Conservation (phyloP, 2,329 filamentous ascomycete genomes). For the Sporothrix phasma region DNA sequence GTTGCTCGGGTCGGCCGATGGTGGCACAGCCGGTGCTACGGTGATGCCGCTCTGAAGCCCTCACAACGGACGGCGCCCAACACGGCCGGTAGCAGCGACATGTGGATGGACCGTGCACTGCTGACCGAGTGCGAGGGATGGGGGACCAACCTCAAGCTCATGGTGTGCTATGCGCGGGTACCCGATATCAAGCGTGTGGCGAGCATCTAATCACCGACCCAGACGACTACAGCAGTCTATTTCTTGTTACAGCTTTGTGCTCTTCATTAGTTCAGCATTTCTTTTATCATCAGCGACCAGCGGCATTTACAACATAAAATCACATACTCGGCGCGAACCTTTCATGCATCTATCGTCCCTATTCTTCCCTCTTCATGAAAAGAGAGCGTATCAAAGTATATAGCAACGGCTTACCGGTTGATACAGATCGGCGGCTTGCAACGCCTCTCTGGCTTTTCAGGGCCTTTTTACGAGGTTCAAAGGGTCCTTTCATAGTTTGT, state of each 20-base stretch:
- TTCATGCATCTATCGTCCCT: neutral
- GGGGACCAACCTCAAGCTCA: slow-evolving; percentile 77
- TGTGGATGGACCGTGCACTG: slow-evolving; percentile 69
- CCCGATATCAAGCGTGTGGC: slow-evolving; percentile 39
- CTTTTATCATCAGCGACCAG: neutral
- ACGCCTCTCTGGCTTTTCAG: slow-evolving; percentile 15
- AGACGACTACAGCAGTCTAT: neutral
- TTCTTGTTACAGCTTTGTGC: neutral
- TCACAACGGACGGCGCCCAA: slow-evolving; percentile 19
- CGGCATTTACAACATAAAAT: neutral
- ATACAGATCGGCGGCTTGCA: slow-evolving; percentile 13
- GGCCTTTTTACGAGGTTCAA: slow-evolving; percentile 4
- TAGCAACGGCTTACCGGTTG: slow-evolving; percentile 10
- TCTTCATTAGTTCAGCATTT: neutral
- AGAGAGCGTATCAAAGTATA: neutral
- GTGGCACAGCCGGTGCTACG: slow-evolving; percentile 95
- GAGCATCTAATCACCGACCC: neutral
- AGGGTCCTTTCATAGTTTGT: slow-evolving; percentile 7
- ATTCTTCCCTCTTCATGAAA: neutral
- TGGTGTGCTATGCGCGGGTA: slow-evolving; percentile 85
- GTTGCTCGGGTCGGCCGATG: slow-evolving; percentile 87
- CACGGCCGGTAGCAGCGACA: slow-evolving; percentile 43
- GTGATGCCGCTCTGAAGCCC: slow-evolving; percentile 46
- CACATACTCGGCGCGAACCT: slow-evolving; percentile 16
- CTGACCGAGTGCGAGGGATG: slow-evolving; percentile 78